These are phyloP conservation scores for Cladosporium colombiae DNA, from an alignment of 2,329 filamentous ascomycete species.

Conservation along the genomic window DNA sequence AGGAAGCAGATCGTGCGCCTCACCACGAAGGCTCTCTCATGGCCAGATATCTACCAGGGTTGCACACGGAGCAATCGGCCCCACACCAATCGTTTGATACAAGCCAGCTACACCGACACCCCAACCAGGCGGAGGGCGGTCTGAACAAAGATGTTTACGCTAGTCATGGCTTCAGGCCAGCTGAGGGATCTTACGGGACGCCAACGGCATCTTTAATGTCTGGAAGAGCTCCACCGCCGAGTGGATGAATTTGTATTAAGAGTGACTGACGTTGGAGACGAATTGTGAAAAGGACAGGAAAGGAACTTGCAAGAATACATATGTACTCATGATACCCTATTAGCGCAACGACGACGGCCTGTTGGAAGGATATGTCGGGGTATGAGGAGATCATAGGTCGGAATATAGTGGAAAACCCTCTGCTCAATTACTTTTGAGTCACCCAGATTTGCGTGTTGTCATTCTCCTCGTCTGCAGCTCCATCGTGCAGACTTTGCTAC, in stretches of 20 bases:
- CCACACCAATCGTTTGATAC: slow-evolving; percentile 32
- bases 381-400: not conserved
- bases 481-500: not conserved
- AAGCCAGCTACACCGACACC: slow-evolving; percentile 30
- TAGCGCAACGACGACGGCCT: not conserved
- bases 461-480: not conserved
- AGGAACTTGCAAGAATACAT: not conserved
- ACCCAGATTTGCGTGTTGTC: not conserved
- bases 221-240: slow-evolving; percentile 12
- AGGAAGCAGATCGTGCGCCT: slow-evolving; percentile 25
- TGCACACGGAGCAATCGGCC: slow-evolving; percentile 26
- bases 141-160: slow-evolving; percentile 25
- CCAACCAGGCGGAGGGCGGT: slow-evolving; percentile 23
- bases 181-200: slow-evolving; percentile 31
- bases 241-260: not conserved
- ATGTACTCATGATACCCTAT: slow-evolving; percentile 19
- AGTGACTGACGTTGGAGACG: not conserved
- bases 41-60: slow-evolving; percentile 19
- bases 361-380: not conserved
- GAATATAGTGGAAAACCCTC: not conserved
- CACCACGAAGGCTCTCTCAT: slow-evolving; percentile 20
- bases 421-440: not conserved
- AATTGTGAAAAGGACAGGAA: not conserved
- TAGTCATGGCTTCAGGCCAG: slow-evolving; percentile 29
- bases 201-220: slow-evolving; percentile 25